Evolutionary conservation across 805 yeast genomes (phyloP).

Genomic region (Spathaspora passalidarum): DNA sequence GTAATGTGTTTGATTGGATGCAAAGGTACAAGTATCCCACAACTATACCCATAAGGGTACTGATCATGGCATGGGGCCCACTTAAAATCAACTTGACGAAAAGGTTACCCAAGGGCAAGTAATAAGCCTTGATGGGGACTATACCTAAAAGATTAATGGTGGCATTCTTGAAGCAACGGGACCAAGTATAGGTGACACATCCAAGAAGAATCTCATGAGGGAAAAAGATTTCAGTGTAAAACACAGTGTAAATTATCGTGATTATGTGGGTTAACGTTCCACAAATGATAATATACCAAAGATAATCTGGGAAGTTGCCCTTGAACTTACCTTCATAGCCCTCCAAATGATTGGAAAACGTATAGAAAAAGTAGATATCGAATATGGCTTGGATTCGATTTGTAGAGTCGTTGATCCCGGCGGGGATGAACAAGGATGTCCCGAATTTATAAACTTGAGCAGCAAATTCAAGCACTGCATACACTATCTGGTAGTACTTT

Average conservation of each 20-base stretch:
- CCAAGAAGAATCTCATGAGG: slow-evolving; percentile 43
- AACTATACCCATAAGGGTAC: slow-evolving; percentile 47
- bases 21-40: slow-evolving; percentile 63
- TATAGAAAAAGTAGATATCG: slow-evolving; percentile 56
- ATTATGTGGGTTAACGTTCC: slow-evolving; percentile 44
- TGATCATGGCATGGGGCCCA: slow-evolving; percentile 39
- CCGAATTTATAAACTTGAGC: slow-evolving; percentile 47
- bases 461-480: slow-evolving; percentile 7
- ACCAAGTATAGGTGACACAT: slow-evolving; percentile 62
- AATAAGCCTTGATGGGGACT: slow-evolving; percentile 54
- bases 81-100: slow-evolving; percentile 34
- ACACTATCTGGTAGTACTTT: slow-evolving; percentile 1
- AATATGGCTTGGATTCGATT: slow-evolving; percentile 30
- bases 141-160: slow-evolving; percentile 51
- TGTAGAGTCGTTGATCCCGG: slow-evolving; percentile 22
- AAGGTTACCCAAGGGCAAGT: slow-evolving; percentile 45
- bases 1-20: slow-evolving; percentile 53
- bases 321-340: slow-evolving; percentile 42
- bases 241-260: slow-evolving; percentile 25
- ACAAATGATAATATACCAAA: slow-evolving; percentile 50
- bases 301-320: slow-evolving; percentile 51
- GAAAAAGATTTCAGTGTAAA: slow-evolving; percentile 16
- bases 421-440: slow-evolving; percentile 49
- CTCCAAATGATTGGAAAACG: slow-evolving; percentile 56
- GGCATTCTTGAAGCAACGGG: slow-evolving; percentile 51